These are phyloP conservation scores for Trypanosoma theileri DNA, from an alignment of 208 protist genomes.

Conservation along the genomic window DNA sequence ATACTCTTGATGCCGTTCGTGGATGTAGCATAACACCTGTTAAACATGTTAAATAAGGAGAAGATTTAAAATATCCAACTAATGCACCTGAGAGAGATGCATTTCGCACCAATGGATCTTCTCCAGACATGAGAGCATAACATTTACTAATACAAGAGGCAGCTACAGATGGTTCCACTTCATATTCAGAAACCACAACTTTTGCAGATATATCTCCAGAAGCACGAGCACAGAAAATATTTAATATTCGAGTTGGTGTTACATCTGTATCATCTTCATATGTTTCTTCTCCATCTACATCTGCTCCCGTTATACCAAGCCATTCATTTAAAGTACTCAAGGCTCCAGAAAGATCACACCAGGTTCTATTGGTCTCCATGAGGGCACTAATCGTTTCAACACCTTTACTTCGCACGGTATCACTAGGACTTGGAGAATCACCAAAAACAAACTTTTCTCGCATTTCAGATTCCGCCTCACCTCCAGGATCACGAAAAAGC, in stretches of 20 bases:
- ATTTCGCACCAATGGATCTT: slow-evolving; percentile 57
- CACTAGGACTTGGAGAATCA: slow-evolving; percentile 2
- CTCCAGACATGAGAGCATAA: slow-evolving; percentile 68
- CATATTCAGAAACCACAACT: slow-evolving; percentile 76
- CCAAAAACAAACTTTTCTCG: slow-evolving; percentile 18
- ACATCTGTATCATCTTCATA: slow-evolving; percentile 32
- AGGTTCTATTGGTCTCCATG: slow-evolving; percentile 5
- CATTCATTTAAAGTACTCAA: slow-evolving; percentile 75
- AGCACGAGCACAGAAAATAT: slow-evolving; percentile 65
- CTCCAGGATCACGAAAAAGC: slow-evolving; percentile 22
- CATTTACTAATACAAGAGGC: slow-evolving; percentile 69
- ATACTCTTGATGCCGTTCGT: slow-evolving; percentile 39
- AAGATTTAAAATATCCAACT: slow-evolving; percentile 46
- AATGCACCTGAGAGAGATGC: slow-evolving; percentile 45
- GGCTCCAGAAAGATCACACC: slow-evolving; percentile 57
- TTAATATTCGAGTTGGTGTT: slow-evolving; percentile 65
- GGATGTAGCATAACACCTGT: slow-evolving; percentile 81
- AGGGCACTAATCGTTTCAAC: not conserved
- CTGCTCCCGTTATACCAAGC: slow-evolving; percentile 63
- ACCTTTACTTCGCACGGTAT: not conserved
- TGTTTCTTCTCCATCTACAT: slow-evolving; percentile 37
- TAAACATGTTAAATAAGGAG: slow-evolving; percentile 73
- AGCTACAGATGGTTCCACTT: slow-evolving; percentile 71
- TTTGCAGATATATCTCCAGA: slow-evolving; percentile 55
- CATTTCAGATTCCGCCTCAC: not conserved